A percentile compares a stretch with the other conserved stretches of the same genome.
Evolutionary conservation across 768 basidiomycete species (phyloP).

Genomic region (Auriscalpium orientale): DNA sequence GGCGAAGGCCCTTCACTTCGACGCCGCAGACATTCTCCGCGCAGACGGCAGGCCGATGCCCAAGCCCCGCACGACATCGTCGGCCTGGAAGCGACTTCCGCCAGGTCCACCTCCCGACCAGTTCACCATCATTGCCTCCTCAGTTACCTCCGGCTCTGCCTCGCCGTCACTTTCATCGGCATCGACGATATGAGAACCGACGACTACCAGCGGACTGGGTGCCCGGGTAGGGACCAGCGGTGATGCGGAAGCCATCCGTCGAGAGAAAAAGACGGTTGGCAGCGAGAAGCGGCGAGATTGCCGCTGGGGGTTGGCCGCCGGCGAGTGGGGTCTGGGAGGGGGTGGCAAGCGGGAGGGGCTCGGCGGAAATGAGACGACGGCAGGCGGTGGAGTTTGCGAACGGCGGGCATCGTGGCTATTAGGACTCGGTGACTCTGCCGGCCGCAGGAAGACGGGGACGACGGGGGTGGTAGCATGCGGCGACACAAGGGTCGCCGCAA

Average conservation of each 20-base stretch:
- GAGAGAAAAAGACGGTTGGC: slow-evolving; percentile 9
- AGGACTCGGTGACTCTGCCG: slow-evolving; percentile 1
- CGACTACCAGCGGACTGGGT: not conserved
- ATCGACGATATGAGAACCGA: not conserved
- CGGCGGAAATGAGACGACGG: too few relatives aligned
- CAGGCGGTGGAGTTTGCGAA: not conserved
- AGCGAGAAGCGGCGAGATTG: slow-evolving; percentile 9
- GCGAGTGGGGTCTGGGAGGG: not conserved
- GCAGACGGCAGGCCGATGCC: not conserved
- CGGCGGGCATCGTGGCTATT: not conserved
- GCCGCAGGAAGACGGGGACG: slow-evolving; percentile 5
- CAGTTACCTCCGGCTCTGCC: not conserved
- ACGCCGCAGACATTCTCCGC: too few relatives aligned
- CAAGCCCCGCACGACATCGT: not conserved
- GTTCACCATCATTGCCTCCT: not conserved
- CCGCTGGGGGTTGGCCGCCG: too few relatives aligned
- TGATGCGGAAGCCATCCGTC: not conserved
- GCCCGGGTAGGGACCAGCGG: not conserved
- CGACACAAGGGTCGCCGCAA: not conserved
- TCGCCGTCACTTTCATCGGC: not conserved
- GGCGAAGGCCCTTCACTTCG: too few relatives aligned
- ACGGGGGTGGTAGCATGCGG: not conserved
- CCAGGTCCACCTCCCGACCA: not conserved
- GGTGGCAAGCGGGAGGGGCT: not conserved
- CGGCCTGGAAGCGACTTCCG: not conserved